These are phyloP conservation scores for Blastobotrys mokoenaii DNA, from an alignment of 805 yeast genomes.

Conservation along the genomic window DNA sequence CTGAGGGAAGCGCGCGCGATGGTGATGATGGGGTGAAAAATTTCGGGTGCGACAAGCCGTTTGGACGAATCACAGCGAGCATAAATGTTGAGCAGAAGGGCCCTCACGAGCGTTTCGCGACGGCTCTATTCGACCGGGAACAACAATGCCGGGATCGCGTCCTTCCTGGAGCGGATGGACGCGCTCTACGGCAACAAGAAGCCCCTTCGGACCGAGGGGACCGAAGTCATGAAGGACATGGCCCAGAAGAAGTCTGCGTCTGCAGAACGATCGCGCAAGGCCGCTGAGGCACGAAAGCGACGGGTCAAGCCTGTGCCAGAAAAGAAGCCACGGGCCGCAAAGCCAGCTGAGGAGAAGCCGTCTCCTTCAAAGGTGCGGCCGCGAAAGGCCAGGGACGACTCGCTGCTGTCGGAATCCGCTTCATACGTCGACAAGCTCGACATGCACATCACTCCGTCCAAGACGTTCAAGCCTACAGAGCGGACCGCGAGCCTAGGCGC, in stretches of 20 bases:
- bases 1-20: no score
- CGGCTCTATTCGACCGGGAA: conserved; percentile 1
- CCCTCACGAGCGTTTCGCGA: background rate
- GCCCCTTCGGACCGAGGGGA: background rate
- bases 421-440: background rate
- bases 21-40: background rate
- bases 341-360: no score
- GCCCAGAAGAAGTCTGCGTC: background rate
- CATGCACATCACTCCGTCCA: background rate
- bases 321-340: background rate
- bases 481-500: no score
- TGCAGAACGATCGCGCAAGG: background rate
- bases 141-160: conserved; percentile 1
- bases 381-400: background rate
- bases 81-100: background rate
- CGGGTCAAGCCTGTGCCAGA: no score
- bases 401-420: no score
- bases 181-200: conserved; percentile 1
- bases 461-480: no score
- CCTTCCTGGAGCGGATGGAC: conserved; percentile 7
- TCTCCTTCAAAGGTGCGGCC: no score
- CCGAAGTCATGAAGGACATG: background rate
- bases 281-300: no score
- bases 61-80: background rate
- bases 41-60: background rate